Evolutionary conservation across 129 eudicot species (phyloP).

Genomic region (Arctium lappa): DNA sequence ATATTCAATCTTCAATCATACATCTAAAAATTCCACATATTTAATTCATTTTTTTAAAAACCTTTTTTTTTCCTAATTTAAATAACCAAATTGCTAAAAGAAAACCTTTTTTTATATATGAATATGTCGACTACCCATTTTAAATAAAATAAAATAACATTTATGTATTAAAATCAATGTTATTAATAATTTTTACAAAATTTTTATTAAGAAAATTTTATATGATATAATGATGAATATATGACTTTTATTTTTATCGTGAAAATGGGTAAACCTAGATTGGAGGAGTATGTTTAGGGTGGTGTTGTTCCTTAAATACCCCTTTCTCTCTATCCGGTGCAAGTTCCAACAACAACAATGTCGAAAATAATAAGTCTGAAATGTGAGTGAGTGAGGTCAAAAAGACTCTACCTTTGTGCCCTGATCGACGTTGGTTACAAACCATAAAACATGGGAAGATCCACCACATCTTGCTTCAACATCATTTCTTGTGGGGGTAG

Average conservation of each 20-base stretch:
- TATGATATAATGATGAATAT: no score
- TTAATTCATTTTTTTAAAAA: no score
- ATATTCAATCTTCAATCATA: background rate
- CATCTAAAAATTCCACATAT: background rate
- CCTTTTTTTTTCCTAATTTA: no score
- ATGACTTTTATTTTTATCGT: no score
- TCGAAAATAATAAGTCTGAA: constrained; percentile 17
- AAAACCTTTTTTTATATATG: no score
- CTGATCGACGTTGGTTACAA: background rate
- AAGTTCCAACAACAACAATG: constrained; percentile 20
- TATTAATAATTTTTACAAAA: no score
- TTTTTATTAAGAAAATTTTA: no score
- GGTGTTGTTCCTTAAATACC: constrained; percentile 32
- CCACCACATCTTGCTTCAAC: constrained; percentile 72
- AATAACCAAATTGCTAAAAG: no score
- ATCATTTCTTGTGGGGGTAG: constrained; percentile 65
- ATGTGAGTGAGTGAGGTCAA: constrained; percentile 7
- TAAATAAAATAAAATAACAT: no score
- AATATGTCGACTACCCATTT: no score
- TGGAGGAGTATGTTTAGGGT: constrained; percentile 10
- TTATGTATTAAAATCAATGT: no score
- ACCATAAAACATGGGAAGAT: constrained; percentile 56
- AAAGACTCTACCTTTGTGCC: background rate
- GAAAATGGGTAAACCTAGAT: constrained; percentile 19
- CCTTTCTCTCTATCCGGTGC: constrained; percentile 24